Evolutionary conservation across 106 monocot genomes (phyloP), one percentile per base, ranked within the genome.

Genomic region (Allium fistulosum): DNA sequence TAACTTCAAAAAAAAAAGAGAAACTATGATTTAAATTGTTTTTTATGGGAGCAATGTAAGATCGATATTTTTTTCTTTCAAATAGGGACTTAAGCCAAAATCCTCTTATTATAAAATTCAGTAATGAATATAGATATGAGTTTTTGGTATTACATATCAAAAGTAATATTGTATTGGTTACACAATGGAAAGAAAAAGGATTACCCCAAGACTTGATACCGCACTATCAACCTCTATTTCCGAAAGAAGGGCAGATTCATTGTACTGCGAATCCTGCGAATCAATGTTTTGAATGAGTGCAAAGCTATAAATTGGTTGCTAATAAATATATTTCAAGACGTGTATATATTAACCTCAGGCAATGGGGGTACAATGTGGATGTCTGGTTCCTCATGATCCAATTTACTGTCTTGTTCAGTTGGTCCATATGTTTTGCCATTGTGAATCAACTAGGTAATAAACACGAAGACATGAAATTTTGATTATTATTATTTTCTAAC

Each of bases 191-290:
- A 60, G 68, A 62, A 62, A 47, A 68, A 46, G 26, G 17, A 66
- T 79, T 66, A 73, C 70, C 46, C 58, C 55, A 27, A 26, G 46
- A 13, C 63, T 75, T 69, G 77, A 83, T 45, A 51, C 65, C 14
- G 71, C 27, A 18, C 78, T 72, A 68, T 75, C 75, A 57, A 63
- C 46, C 57, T 83, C 77, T 60, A 72, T 61, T 48, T 78, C 69
- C 62, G 72, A 77, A 48, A 66, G 76, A 58, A 22, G 61, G 71
- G 59, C 50, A 28, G 26, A 66, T 47, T 63, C 59, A 47, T 67
- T 51, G 45, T 45, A 11, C 70, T 68, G 46, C 68, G 48, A 11
- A 61, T 58, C 57, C 61, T 59, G 59, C 59, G 46, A 69, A 46
- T 47, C 16, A 49, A 62, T 62, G 62, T 62, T 48, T 67, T 8